Base-by-base conservation (phyloP, 2,329 filamentous ascomycete genomes). In the Boeremia lycopersici region DNA sequence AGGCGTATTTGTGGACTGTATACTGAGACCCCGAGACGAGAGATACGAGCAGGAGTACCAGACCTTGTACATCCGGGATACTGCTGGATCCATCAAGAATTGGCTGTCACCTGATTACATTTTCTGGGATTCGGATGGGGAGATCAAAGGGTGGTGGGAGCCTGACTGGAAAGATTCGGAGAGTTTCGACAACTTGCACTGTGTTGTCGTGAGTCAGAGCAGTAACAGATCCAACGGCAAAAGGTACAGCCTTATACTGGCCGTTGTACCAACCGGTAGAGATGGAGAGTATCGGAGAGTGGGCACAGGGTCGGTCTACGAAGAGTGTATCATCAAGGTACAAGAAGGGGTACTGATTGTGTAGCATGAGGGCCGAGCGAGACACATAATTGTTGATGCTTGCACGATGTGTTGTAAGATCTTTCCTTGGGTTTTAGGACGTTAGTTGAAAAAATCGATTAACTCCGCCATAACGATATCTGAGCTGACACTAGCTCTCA, bases 281-380 rank as follows among this genome's bases (percentile, higher is more conserved):
- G 38, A 45, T 23, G 33, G 30, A 17, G 42, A 59, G 38, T 52
- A 59, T 23, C 48, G n/a, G 36, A 51, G 56, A 34, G 45, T 53
- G 40, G 56, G 56, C 11, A n/a, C 48, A 39, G 52, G 56, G 39
- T 25, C 33, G 29, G 41, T 59, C 9, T 19, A 19, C n/a, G 19
- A 23, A 23, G 19, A 23, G 19, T 23, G 19, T 23, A 23, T 23
- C 19, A 23, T 23, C 19, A 23, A 23, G 19, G 19, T 23, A 23
- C 19, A 23, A 23, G 19, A 23, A 23, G 19, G 19, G 5, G 5
- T 23, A 23, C 19, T 23, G 19, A 23, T 23, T 23, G 19, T 23
- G 19, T 23, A 23, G 19, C 19, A 5, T 23, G 19, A 23, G 19
- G 19, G 19, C 19, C 19, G 19, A 23, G 19, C 19, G 19, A 23